phyloP scores from a whole-genome alignment of 2,329 filamentous ascomycete species.

The Aureobasidium melanogenum region DNA sequence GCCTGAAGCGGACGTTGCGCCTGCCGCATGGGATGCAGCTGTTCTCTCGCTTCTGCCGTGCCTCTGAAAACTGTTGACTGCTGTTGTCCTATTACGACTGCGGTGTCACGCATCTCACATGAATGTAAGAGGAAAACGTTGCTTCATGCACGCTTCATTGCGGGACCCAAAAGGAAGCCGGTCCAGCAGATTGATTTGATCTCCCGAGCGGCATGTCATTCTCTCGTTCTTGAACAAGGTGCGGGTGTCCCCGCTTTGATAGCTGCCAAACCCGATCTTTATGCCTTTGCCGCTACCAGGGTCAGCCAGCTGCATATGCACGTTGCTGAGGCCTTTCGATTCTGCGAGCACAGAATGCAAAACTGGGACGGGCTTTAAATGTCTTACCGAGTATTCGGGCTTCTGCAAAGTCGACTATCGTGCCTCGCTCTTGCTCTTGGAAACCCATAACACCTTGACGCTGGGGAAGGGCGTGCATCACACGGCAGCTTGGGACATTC shows the following conservation, averaged over 20 bases:
- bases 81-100: neutral
- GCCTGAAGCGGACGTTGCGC: neutral
- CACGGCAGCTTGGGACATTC: neutral
- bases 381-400: neutral
- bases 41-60: no score
- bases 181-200: conserved; percentile 5
- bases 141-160: neutral
- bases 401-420: neutral
- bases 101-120: neutral
- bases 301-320: conserved; percentile 10
- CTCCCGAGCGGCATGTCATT: neutral
- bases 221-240: neutral
- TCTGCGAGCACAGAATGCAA: neutral
- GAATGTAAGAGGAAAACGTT: neutral
- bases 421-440: neutral
- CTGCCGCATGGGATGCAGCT: neutral
- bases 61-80: neutral
- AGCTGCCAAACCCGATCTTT: conserved; percentile 3
- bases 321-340: neutral
- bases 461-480: neutral
- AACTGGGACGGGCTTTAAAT: neutral
- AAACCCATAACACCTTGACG: neutral
- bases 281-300: conserved; percentile 1
- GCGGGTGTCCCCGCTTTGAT: conserved; percentile 11
- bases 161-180: neutral